Evolutionary conservation across 805 yeast genomes (phyloP).

Genomic region (Cyberlindnera amylophila): DNA sequence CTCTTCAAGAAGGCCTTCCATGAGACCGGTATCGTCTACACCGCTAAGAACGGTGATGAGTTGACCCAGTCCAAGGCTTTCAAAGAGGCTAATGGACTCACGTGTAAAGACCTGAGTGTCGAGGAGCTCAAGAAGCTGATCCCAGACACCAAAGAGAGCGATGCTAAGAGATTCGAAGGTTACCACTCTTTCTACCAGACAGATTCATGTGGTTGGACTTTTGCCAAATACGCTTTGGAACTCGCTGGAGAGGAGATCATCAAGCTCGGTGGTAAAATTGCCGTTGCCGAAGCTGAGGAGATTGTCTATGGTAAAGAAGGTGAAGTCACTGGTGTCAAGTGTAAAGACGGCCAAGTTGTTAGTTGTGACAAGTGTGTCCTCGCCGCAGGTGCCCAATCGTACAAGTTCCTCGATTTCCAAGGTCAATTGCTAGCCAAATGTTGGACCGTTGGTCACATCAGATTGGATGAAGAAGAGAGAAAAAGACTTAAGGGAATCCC

Average conservation of each 20-base stretch:
- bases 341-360: slow-evolving; percentile 27
- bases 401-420: slow-evolving; percentile 32
- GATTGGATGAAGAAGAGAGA: slow-evolving; percentile 33
- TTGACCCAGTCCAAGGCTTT: slow-evolving; percentile 13
- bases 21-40: slow-evolving; percentile 33
- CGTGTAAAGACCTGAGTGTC: slow-evolving; percentile 9
- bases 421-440: slow-evolving; percentile 37
- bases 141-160: slow-evolving; percentile 10
- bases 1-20: slow-evolving; percentile 30
- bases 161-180: slow-evolving; percentile 15
- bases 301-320: slow-evolving; percentile 23
- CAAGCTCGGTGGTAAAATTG: slow-evolving; percentile 32
- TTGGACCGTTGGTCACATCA: slow-evolving; percentile 40
- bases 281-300: slow-evolving; percentile 16
- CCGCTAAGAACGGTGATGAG: slow-evolving; percentile 11
- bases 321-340: slow-evolving; percentile 29
- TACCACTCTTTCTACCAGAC: slow-evolving; percentile 34
- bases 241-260: slow-evolving; percentile 28
- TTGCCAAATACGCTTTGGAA: slow-evolving; percentile 32
- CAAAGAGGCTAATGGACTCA: slow-evolving; percentile 8
- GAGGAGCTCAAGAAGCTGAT: slow-evolving; percentile 6
- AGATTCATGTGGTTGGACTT: slow-evolving; percentile 35
- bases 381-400: slow-evolving; percentile 38
- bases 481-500: slow-evolving; percentile 30
- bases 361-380: slow-evolving; percentile 30